Base-by-base conservation (phyloP, 495 filamentous ascomycete species). In the Podospora conica region DNA sequence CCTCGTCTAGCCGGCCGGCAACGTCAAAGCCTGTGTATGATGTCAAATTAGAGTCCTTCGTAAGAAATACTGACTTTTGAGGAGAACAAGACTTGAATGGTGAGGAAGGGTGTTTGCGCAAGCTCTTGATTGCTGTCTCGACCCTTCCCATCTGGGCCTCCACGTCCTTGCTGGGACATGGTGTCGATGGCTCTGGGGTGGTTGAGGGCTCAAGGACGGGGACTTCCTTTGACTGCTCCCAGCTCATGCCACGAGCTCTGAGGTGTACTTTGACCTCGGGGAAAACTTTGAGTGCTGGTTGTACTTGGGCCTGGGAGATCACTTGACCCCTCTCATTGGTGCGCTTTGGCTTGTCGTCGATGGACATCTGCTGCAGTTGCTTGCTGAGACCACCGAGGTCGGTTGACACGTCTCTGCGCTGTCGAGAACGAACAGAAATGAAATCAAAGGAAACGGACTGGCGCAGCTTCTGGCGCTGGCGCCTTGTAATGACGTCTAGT, bases 1-100 rank as follows among this genome's bases (percentile, higher is more conserved):
- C 84, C 27, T 83, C 78, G 63, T 86, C 83, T 66, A 94, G 81
- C 58, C 85, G 82, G 65, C 79, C 80, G 60, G 90, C 86, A 64
- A 87, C 85, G 75, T 96, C 90, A 84, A 86, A 93, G 63, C 85
- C 90, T 87, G 82, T 75, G 72, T 77, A 84, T 63, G 75, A 80
- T 65, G 71, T 77, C 68, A 83, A 73, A 77, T 87, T 86, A 80
- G 91, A 90, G 76, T 86, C 79, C 78, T 90, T 92, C 53, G 83
- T 88, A 68, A 96, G 82, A 79, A 84, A 96, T 8, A 68, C 65
- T 31, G 67, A 57, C 66, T 81, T 80, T n/a, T 66, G 70, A 57
- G 81, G 78, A 70, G 81, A 82, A 55, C 61, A 69, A 27, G 76
- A 71, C 60, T 68, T 73, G 62, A 65, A 53, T 0, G 71, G 69